A percentile compares a stretch with the other conserved stretches of the same genome.
Conservation (phyloP, 2,329 filamentous ascomycete species). For the Aspergillus floridensis region DNA sequence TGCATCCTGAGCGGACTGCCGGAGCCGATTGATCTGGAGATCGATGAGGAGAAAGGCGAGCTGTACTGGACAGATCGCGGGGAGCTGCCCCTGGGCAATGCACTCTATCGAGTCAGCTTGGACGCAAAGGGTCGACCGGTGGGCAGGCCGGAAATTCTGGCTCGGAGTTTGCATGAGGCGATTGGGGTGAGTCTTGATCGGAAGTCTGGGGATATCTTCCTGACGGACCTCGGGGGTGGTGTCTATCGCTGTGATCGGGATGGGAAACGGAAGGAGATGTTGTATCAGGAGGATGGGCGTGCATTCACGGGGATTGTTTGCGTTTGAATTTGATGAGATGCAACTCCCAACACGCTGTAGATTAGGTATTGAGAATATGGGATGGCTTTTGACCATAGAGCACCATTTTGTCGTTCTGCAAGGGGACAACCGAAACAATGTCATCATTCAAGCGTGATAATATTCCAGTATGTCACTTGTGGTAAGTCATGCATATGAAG, state of each 20-base stretch:
- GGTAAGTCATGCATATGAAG: too few species aligned
- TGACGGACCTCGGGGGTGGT: conserved; percentile 30
- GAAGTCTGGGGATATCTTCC: conserved; percentile 19
- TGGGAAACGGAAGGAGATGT: conserved; percentile 17
- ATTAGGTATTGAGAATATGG: too few species aligned
- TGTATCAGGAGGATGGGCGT: conserved; percentile 15
- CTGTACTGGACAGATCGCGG: conserved; percentile 64
- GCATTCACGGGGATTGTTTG: conserved; percentile 19
- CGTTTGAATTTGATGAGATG: not conserved
- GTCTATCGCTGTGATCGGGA: conserved; percentile 25
- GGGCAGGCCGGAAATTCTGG: conserved; percentile 24
- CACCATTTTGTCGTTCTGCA: too few species aligned
- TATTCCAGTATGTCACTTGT: too few species aligned
- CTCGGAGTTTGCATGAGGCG: conserved; percentile 45
- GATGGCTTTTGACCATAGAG: too few species aligned
- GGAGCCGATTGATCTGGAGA: conserved; percentile 58
- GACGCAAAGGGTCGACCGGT: conserved; percentile 19
- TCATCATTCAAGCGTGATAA: too few species aligned
- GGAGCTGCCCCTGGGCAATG: conserved; percentile 56
- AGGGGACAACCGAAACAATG: too few species aligned
- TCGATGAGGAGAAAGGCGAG: conserved; percentile 46
- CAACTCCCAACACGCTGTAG: too few species aligned
- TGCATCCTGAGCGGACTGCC: conserved; percentile 47
- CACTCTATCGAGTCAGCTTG: conserved; percentile 45
- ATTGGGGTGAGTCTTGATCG: conserved; percentile 46